Percentiles rank a stretch among this genome's conserved stretches.
These are phyloP conservation scores for Penicillium sumatraense DNA, from an alignment of 2,329 filamentous ascomycete genomes.

Conservation along the genomic window DNA sequence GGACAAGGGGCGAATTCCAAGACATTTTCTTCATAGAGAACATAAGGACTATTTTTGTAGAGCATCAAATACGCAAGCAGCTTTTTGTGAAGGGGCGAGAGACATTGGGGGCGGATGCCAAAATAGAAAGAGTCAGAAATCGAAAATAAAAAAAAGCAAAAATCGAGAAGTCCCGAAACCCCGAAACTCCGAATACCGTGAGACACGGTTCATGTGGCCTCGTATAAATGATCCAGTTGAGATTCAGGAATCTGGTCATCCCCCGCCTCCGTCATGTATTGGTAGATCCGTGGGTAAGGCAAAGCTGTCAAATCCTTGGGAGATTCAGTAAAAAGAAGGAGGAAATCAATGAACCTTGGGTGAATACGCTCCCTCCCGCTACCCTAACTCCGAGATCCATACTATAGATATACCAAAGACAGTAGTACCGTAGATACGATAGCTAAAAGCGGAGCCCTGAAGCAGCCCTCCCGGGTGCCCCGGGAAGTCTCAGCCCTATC, in stretches of 20 bases:
- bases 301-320: not conserved
- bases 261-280: not conserved
- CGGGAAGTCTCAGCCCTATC: slow-evolving; percentile 3
- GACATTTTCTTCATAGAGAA: slow-evolving; percentile 14
- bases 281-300: not conserved
- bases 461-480: too few relatives aligned
- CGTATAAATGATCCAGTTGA: not conserved
- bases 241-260: not conserved
- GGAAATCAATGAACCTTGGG: too few relatives aligned
- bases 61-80: not conserved
- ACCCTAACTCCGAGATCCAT: not conserved
- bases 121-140: not conserved
- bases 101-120: slow-evolving; percentile 13
- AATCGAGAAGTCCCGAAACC: too few relatives aligned
- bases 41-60: slow-evolving; percentile 21
- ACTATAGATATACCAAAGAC: too few relatives aligned
- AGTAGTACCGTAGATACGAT: too few relatives aligned
- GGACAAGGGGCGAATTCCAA: slow-evolving; percentile 20
- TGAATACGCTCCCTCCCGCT: not conserved
- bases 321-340: not conserved
- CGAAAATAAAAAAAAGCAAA: not conserved
- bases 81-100: not conserved
- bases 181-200: not conserved
- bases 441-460: too few relatives aligned
- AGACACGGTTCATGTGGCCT: not conserved